Percentiles rank a stretch among this genome's conserved stretches.
phyloP scores from a whole-genome alignment of 441 rosid species.

The Pelargonium myrrhifolium region DNA sequence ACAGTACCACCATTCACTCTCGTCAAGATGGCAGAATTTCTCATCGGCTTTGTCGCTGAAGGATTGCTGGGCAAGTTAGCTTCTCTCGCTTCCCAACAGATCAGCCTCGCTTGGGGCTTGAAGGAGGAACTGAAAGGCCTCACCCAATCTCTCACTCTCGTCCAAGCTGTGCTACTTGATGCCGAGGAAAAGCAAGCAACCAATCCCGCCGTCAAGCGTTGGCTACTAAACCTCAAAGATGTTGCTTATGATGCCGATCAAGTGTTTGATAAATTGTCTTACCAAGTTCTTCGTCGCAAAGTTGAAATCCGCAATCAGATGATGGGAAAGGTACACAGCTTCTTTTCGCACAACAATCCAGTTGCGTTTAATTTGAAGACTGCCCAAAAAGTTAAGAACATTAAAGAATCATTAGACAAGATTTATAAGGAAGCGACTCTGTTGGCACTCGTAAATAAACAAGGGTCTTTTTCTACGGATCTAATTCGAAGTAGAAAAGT shows the following conservation, averaged over 20 bases:
- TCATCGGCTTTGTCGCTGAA: neutral
- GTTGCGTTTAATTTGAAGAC: too few relatives aligned
- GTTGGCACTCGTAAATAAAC: too few relatives aligned
- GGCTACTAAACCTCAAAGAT: neutral
- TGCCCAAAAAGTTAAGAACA: too few relatives aligned
- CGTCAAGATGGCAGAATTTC: neutral
- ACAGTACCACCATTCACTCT: too few relatives aligned
- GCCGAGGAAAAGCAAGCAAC: constrained; percentile 9
- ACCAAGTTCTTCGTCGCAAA: neutral
- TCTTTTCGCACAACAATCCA: neutral
- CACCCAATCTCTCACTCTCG: neutral
- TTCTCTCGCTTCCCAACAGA: neutral
- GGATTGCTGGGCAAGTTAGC: neutral
- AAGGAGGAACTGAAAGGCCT: neutral
- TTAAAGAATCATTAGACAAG: too few relatives aligned
- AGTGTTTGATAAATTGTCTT: neutral
- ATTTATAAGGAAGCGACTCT: too few relatives aligned
- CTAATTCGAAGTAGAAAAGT: too few relatives aligned
- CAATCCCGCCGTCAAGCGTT: neutral
- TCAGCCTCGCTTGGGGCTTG: neutral
- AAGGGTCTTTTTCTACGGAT: too few relatives aligned
- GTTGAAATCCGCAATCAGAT: neutral
- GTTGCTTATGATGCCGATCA: neutral
- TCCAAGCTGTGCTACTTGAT: neutral
- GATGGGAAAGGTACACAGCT: neutral